Evolutionary conservation across 108 stramenopile genomes (phyloP).

Genomic region (Parietichytrium sp.): DNA sequence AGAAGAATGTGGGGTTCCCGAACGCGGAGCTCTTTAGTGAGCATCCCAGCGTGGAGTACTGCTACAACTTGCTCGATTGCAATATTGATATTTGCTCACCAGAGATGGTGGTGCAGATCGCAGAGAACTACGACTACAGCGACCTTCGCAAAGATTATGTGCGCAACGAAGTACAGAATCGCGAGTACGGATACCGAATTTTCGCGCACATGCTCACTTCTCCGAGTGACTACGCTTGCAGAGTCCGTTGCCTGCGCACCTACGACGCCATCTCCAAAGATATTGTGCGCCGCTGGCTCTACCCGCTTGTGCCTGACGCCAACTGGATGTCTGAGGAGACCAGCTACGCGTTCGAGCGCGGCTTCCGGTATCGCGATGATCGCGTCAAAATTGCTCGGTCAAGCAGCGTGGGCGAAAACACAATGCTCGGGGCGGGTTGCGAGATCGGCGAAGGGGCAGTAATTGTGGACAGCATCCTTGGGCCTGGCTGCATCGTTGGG

Average conservation of each 20-base stretch:
- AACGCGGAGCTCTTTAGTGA: slow-evolving; percentile 64
- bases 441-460: slow-evolving; percentile 45
- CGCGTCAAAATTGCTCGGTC: slow-evolving; percentile 72
- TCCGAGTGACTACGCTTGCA: slow-evolving; percentile 72
- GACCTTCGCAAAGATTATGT: slow-evolving; percentile 82
- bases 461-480: slow-evolving; percentile 64
- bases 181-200: slow-evolving; percentile 86
- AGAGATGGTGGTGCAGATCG: slow-evolving; percentile 88
- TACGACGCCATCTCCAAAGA: slow-evolving; percentile 81
- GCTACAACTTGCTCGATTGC: slow-evolving; percentile 82
- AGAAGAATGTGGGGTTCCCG: background rate
- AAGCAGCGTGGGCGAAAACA: slow-evolving; percentile 70
- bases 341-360: slow-evolving; percentile 61
- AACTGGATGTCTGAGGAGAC: slow-evolving; percentile 13
- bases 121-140: slow-evolving; percentile 94
- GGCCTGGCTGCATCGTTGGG: slow-evolving; percentile 69
- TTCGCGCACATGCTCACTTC: slow-evolving; percentile 75
- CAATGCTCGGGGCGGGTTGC: slow-evolving; percentile 53
- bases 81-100: slow-evolving; percentile 93
- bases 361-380: slow-evolving; percentile 53
- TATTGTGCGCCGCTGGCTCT: slow-evolving; percentile 84
- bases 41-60: slow-evolving; percentile 60
- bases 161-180: slow-evolving; percentile 82
- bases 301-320: slow-evolving; percentile 85
- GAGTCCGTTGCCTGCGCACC: slow-evolving; percentile 77